phyloP scores from a whole-genome alignment of 768 basidiomycete species.

The Xerocomus brunneocitrinus region DNA sequence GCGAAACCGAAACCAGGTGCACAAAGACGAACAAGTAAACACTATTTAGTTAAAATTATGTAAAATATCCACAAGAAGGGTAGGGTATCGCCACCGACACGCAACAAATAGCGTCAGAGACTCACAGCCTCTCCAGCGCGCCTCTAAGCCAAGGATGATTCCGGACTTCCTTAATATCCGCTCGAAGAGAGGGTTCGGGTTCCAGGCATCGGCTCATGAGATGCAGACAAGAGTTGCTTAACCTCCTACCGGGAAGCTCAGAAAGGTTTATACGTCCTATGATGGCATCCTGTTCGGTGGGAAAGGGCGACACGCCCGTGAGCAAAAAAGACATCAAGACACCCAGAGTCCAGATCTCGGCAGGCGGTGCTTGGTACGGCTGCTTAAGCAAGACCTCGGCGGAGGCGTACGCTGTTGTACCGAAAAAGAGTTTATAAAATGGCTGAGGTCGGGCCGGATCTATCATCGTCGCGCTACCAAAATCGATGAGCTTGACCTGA shows the following conservation, averaged over 20 bases:
- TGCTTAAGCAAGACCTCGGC: constrained; percentile 89
- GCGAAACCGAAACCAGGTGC: background rate
- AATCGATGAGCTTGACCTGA: constrained; percentile 93
- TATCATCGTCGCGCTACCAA: constrained; percentile 81
- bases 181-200: constrained; percentile 74
- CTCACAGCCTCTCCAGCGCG: constrained; percentile 19
- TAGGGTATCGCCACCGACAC: constrained; percentile 4
- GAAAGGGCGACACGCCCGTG: constrained; percentile 90
- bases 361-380: constrained; percentile 87
- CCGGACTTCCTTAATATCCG: constrained; percentile 77
- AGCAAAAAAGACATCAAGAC: constrained; percentile 93
- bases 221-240: constrained; percentile 50
- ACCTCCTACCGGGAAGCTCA: constrained; percentile 33
- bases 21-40: constrained; percentile 14
- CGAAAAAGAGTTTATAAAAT: constrained; percentile 77
- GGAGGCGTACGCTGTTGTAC: constrained; percentile 93
- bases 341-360: constrained; percentile 95
- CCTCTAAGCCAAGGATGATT: constrained; percentile 74
- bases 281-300: constrained; percentile 76
- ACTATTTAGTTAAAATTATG: constrained; percentile 9
- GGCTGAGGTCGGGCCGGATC: constrained; percentile 61
- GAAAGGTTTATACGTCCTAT: constrained; percentile 57
- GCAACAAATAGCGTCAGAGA: background rate
- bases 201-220: constrained; percentile 78
- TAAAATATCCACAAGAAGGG: constrained; percentile 2